These are phyloP conservation scores for Panaeolus cyanescens DNA, from an alignment of 768 basidiomycete species.

Conservation along the genomic window DNA sequence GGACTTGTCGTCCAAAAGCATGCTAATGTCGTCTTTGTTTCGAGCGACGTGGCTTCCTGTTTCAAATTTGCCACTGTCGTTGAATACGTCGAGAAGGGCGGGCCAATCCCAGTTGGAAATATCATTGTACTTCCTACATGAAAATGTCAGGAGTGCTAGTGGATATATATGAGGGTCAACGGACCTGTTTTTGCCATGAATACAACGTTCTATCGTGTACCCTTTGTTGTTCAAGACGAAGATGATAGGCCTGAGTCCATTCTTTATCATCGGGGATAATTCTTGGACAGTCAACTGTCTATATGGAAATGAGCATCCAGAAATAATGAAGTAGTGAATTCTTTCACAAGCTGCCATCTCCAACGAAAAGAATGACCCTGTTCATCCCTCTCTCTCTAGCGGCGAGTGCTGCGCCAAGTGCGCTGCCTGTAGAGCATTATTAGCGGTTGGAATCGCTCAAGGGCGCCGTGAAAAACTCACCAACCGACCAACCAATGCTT, in stretches of 20 bases:
- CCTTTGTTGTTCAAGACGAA: conserved; percentile 83
- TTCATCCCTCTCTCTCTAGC: conserved; percentile 62
- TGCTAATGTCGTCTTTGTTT: conserved; percentile 66
- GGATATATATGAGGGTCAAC: conserved; percentile 7
- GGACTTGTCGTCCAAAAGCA: conserved; percentile 59
- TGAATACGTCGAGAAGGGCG: conserved; percentile 56
- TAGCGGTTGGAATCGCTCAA: background rate
- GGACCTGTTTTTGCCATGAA: conserved; percentile 65
- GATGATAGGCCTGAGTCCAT: conserved; percentile 76
- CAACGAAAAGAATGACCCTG: conserved; percentile 82
- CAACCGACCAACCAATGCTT: conserved; percentile 88
- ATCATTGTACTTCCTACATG: conserved; percentile 85
- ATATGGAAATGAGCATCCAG: conserved; percentile 7
- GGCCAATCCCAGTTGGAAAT: conserved; percentile 82
- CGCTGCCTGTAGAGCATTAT: conserved; percentile 41
- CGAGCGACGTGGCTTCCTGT: conserved; percentile 61
- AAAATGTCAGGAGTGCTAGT: conserved; percentile 1
- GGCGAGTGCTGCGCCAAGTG: conserved; percentile 80
- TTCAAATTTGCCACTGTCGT: conserved; percentile 47
- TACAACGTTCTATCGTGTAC: conserved; percentile 85
- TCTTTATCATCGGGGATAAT: conserved; percentile 78
- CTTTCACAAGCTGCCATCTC: conserved; percentile 78
- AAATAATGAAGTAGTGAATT: conserved; percentile 4
- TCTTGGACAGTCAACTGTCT: conserved; percentile 85
- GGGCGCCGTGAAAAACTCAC: conserved; percentile 33